Evolutionary conservation across 1,139 yeast genomes (phyloP).

Genomic region (Taphrina confusa): DNA sequence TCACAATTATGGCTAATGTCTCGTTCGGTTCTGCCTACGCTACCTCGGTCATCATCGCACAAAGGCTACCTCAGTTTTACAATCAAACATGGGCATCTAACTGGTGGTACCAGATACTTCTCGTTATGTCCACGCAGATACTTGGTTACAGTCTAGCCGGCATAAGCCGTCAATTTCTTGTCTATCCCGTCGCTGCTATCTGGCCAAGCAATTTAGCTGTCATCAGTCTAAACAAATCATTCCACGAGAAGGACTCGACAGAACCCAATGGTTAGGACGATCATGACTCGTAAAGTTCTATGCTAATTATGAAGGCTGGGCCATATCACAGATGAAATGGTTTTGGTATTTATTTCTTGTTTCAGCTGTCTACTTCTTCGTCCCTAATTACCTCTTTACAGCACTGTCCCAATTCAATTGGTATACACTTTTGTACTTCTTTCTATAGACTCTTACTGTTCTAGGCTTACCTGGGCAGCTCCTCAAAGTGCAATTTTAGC

Average conservation of each 20-base stretch:
- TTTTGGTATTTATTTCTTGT: conserved; percentile 50
- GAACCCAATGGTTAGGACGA: conserved; percentile 50
- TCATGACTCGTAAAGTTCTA: neutral
- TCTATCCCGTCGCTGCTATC: conserved; percentile 64
- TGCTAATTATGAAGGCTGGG: conserved; percentile 59
- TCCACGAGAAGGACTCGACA: conserved; percentile 42
- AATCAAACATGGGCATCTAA: conserved; percentile 49
- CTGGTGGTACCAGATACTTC: conserved; percentile 58
- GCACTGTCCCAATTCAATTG: conserved; percentile 57
- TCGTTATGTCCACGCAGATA: conserved; percentile 49
- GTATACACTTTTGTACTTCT: too few relatives aligned
- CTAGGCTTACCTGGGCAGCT: conserved; percentile 53
- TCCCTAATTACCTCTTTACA: conserved; percentile 58
- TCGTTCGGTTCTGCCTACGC: conserved; percentile 57
- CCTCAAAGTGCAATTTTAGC: conserved; percentile 59
- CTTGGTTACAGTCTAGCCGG: conserved; percentile 71
- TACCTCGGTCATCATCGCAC: conserved; percentile 57
- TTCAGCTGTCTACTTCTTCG: conserved; percentile 57
- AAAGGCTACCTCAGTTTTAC: conserved; percentile 50
- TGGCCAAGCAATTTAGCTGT: conserved; percentile 57
- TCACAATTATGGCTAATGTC: conserved; percentile 62
- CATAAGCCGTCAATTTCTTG: conserved; percentile 58
- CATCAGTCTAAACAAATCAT: conserved; percentile 40
- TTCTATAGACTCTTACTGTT: neutral
- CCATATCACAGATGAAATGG: conserved; percentile 54